Conservation (phyloP, 257 asterid genomes). For the Euphrasia confusa region DNA sequence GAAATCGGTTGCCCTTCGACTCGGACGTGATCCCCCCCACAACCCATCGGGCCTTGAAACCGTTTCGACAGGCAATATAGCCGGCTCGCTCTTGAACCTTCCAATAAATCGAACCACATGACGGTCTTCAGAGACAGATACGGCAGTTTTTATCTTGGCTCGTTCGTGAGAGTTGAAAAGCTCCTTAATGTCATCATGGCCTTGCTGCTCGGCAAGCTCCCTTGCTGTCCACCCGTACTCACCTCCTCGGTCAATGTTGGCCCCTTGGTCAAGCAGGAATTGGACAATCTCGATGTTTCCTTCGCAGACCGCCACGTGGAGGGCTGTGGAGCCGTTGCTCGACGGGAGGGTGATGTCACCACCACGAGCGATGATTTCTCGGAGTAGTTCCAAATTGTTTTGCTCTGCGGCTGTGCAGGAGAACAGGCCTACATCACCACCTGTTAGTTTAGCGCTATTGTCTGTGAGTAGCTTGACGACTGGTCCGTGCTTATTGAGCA, state of each 20-base stretch:
- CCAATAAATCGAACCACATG: slow-evolving; percentile 42
- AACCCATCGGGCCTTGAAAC: slow-evolving; percentile 32
- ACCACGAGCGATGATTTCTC: slow-evolving; percentile 33
- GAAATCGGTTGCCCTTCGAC: slow-evolving; percentile 53
- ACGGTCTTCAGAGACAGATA: slow-evolving; percentile 29
- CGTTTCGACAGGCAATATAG: slow-evolving; percentile 10
- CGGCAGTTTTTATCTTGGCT: slow-evolving; percentile 23
- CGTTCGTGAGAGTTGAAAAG: slow-evolving; percentile 37
- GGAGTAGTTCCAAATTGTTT: slow-evolving; percentile 40
- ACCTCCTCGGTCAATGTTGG: slow-evolving; percentile 28
- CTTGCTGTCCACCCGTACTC: slow-evolving; percentile 46
- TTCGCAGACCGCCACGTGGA: slow-evolving; percentile 49
- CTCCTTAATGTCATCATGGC: slow-evolving; percentile 41
- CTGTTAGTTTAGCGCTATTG: slow-evolving; percentile 39
- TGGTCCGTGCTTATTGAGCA: slow-evolving; percentile 34
- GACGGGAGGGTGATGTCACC: slow-evolving; percentile 38
- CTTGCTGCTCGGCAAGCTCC: slow-evolving; percentile 51
- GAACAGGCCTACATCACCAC: slow-evolving; percentile 35
- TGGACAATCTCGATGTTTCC: slow-evolving; percentile 44
- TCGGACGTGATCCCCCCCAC: slow-evolving; percentile 45
- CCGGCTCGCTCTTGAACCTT: slow-evolving; percentile 41
- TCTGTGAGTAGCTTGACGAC: slow-evolving; percentile 37
- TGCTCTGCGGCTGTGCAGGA: slow-evolving; percentile 46
- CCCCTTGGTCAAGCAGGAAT: slow-evolving; percentile 40
- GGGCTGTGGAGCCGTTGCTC: slow-evolving; percentile 36